Percentiles rank a stretch among this genome's conserved stretches.
These are phyloP conservation scores for Penicillium freii DNA, from an alignment of 2,329 filamentous ascomycete genomes.

Conservation along the genomic window DNA sequence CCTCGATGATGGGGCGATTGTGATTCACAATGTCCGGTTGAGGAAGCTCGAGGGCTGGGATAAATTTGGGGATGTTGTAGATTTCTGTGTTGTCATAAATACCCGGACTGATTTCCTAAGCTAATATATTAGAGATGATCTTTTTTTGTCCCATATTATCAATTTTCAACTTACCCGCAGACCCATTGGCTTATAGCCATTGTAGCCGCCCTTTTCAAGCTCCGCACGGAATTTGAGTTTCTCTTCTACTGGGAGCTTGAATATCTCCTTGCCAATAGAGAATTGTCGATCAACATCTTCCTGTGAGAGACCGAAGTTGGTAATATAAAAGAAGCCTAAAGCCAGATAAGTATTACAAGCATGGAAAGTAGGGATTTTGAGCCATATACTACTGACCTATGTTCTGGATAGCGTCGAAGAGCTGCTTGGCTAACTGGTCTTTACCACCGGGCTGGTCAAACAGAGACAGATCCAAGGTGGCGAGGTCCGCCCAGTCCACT, in stretches of 20 bases:
- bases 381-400: conserved; percentile 29
- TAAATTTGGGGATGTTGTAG: conserved; percentile 59
- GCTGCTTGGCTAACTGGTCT: conserved; percentile 50
- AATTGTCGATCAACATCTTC: conserved; percentile 60
- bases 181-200: conserved; percentile 53
- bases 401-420: conserved; percentile 52
- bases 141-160: neutral
- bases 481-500: conserved; percentile 53
- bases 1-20: conserved; percentile 10
- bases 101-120: conserved; percentile 17
- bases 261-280: conserved; percentile 57
- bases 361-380: fast-evolving
- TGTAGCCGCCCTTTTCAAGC: conserved; percentile 53
- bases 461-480: conserved; percentile 55
- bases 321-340: conserved; percentile 59
- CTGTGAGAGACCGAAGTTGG: conserved; percentile 58
- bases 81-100: conserved; percentile 56
- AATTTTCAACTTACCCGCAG: neutral
- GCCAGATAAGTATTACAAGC: conserved; percentile 11
- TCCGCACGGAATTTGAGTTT: conserved; percentile 55
- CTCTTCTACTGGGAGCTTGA: conserved; percentile 54
- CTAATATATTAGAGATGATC: conserved; percentile 13
- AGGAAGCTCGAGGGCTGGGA: conserved; percentile 9
- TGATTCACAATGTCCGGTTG: conserved; percentile 11
- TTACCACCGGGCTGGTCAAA: conserved; percentile 55